Evolutionary conservation across 306 rosid genomes (phyloP), one percentile per base, ranked within the genome.

Genomic region (Quercus gilva): DNA sequence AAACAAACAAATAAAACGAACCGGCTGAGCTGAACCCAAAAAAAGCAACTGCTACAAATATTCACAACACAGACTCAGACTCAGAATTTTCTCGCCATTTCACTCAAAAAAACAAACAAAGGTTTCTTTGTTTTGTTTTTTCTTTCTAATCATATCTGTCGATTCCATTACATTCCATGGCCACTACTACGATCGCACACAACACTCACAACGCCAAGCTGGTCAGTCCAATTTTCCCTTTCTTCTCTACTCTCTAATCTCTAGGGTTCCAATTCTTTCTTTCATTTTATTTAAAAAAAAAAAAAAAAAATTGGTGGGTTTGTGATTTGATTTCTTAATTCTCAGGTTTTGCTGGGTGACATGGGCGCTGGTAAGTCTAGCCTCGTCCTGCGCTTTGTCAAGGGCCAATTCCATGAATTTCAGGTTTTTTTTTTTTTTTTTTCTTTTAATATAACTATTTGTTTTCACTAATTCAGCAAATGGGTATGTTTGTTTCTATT

Each of bases 361-460:
- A 86, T 88, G 92, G 92, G 92, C 71, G 87, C 92, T 7, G 92
- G 92, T 18, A 88, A 88, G 78, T 88, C 92, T 61, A 88, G 92
- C 43, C 92, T 88, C 29, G 92, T 88, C 85, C 80, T 88, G 86
- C 84, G 92, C 56, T 88, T 88, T 69, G 92, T 88, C 51, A 88
- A 77, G 87, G 92, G 92, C 76, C 92, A 88, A 77, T 88, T 88
- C 76, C 92, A 74, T 7, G 92, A 88, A 88, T 88, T 84, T 64
- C 92, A 88, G 92, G 92, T 86, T 41, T 79, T 25, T 23, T 21
- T 1, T 10, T 4, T 1, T 56, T 15, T 78, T 11, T 20, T 74
- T 69, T 76, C 13, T 20, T 1, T 7, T 5, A n/a, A 21, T 69
- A 15, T 19, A 25, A 65, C 37, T 6, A 28, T n/a, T 74, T 43